phyloP scores from a whole-genome alignment of 768 basidiomycete genomes.

The Tylopilus sp. region DNA sequence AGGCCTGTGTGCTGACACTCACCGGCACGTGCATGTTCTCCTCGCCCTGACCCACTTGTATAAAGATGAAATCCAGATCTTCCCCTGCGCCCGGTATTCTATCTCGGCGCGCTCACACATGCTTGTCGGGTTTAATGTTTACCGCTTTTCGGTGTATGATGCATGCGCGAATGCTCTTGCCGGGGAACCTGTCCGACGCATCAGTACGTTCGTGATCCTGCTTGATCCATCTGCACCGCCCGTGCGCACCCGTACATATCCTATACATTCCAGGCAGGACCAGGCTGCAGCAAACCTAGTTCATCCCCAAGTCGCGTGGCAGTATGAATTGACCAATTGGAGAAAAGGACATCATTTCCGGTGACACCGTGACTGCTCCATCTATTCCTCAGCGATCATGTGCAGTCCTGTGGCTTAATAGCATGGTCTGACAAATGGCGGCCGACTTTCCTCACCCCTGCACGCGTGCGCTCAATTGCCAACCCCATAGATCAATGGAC shows the following conservation, averaged over 20 bases:
- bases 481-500: background rate
- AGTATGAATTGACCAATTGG: background rate
- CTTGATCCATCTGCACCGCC: background rate
- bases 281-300: too few species aligned
- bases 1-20: background rate
- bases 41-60: background rate
- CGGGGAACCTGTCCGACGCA: background rate
- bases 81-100: background rate
- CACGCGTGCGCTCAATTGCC: background rate
- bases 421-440: background rate
- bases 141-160: background rate
- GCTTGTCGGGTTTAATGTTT: background rate
- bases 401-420: background rate
- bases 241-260: background rate
- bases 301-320: background rate
- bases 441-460: background rate
- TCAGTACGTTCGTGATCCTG: background rate
- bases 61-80: background rate
- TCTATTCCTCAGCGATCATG: background rate
- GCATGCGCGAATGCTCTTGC: background rate
- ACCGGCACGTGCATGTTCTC: background rate
- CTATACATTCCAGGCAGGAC: too few species aligned
- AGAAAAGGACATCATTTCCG: background rate
- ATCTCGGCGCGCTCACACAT: background rate
- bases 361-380: background rate